Evolutionary conservation across 2,329 filamentous ascomycete genomes (phyloP).

Genomic region (Geosmithia putterillii): DNA sequence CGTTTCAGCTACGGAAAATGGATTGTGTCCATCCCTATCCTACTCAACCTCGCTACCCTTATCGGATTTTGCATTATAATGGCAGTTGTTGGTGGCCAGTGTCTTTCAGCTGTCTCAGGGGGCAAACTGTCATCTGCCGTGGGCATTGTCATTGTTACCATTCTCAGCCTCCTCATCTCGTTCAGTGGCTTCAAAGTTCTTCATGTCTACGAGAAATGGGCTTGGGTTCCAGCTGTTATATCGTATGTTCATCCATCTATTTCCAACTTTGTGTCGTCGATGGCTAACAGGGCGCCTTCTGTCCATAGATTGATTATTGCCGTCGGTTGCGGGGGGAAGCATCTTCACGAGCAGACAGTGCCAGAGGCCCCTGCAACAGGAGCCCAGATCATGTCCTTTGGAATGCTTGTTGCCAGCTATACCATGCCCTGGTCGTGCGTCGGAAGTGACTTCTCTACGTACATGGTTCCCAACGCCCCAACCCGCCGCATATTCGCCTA

Average conservation of each 20-base stretch:
- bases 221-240: constrained; percentile 44
- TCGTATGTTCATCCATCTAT: constrained; percentile 22
- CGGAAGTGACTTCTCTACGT: constrained; percentile 48
- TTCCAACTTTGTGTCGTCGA: neutral
- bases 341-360: constrained; percentile 34
- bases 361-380: constrained; percentile 28
- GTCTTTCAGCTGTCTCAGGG: constrained; percentile 38
- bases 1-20: constrained; percentile 47
- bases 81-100: constrained; percentile 47
- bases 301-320: constrained; percentile 21
- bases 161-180: constrained; percentile 45
- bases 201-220: constrained; percentile 45
- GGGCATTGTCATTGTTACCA: constrained; percentile 47
- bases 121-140: constrained; percentile 36
- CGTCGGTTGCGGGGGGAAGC: constrained; percentile 38
- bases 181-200: constrained; percentile 48
- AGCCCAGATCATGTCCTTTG: constrained; percentile 38
- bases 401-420: constrained; percentile 49
- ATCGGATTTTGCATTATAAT: constrained; percentile 51
- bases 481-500: constrained; percentile 39
- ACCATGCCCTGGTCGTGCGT: constrained; percentile 50
- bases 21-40: constrained; percentile 38
- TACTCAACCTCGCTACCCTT: constrained; percentile 50
- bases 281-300: neutral
- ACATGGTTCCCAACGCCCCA: constrained; percentile 43